Evolutionary conservation across 768 basidiomycete species (phyloP).

Genomic region (Pleurotus platypus): DNA sequence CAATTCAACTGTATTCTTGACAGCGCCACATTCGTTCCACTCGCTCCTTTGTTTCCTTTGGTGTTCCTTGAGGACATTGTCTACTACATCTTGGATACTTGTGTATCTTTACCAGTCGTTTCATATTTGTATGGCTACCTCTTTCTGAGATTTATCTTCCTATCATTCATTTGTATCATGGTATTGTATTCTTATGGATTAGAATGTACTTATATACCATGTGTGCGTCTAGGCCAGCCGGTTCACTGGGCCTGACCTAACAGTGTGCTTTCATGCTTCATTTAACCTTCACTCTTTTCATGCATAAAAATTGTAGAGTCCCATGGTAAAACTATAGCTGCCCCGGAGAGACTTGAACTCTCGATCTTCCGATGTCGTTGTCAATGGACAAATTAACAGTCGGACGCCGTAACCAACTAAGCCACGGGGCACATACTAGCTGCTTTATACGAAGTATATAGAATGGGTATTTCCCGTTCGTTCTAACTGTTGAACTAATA

Average conservation of each 20-base stretch:
- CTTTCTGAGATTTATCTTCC: no score
- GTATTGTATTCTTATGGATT: no score
- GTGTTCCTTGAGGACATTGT: not conserved
- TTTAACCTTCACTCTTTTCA: no score
- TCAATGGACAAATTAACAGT: slow-evolving; percentile 34
- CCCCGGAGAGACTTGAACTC: slow-evolving; percentile 13
- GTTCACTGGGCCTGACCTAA: no score
- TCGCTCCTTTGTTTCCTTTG: slow-evolving; percentile 1
- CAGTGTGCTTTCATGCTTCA: no score
- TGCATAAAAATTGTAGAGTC: no score
- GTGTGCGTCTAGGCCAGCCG: not conserved
- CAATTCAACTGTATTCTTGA: not conserved
- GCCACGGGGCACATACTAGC: slow-evolving; percentile 43
- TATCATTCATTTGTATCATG: no score
- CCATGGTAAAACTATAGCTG: not conserved
- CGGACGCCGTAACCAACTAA: slow-evolving; percentile 62
- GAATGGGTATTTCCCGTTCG: not conserved
- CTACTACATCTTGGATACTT: not conserved
- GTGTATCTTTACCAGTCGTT: slow-evolving; percentile 7
- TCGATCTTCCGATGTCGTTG: slow-evolving; percentile 9
- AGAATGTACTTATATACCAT: not conserved
- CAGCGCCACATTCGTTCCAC: not conserved
- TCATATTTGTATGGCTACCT: not conserved
- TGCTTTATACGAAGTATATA: no score
- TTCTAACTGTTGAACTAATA: not conserved